phyloP scores from a whole-genome alignment of 2,329 filamentous ascomycete genomes.

The Thielaviopsis musarum region DNA sequence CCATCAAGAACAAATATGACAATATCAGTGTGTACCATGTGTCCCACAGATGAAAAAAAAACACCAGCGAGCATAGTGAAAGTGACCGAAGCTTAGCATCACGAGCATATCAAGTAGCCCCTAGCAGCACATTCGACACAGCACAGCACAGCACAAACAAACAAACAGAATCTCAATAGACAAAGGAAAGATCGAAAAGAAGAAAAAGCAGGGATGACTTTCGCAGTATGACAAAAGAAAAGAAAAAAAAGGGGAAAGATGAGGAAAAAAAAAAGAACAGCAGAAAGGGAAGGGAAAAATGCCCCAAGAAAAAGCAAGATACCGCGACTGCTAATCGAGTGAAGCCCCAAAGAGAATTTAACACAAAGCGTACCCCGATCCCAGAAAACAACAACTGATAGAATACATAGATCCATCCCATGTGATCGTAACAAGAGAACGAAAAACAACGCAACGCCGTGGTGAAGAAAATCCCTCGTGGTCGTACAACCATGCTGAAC shows the following conservation, averaged over 20 bases:
- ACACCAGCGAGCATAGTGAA: not conserved
- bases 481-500: slow-evolving; percentile 12
- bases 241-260: not conserved
- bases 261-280: slow-evolving; percentile 1
- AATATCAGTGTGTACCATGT: not conserved
- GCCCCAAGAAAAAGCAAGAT: slow-evolving; percentile 1
- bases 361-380: slow-evolving; percentile 7
- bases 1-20: not conserved
- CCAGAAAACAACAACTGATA: slow-evolving; percentile 8
- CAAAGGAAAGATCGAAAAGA: slow-evolving; percentile 1
- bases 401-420: slow-evolving; percentile 11
- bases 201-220: not conserved
- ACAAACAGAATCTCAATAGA: slow-evolving; percentile 4
- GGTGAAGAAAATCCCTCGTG: slow-evolving; percentile 8
- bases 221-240: slow-evolving; percentile 8
- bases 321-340: slow-evolving; percentile 9
- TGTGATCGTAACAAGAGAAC: slow-evolving; percentile 10
- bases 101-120: not conserved
- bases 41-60: not conserved
- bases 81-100: not conserved
- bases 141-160: not conserved
- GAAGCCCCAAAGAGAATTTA: slow-evolving; percentile 7
- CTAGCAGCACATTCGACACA: not conserved
- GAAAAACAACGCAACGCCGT: slow-evolving; percentile 12
- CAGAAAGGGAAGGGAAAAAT: not conserved